Base-by-base conservation (phyloP, 73 alveolate species). In the Paramecium sexaurelia region DNA sequence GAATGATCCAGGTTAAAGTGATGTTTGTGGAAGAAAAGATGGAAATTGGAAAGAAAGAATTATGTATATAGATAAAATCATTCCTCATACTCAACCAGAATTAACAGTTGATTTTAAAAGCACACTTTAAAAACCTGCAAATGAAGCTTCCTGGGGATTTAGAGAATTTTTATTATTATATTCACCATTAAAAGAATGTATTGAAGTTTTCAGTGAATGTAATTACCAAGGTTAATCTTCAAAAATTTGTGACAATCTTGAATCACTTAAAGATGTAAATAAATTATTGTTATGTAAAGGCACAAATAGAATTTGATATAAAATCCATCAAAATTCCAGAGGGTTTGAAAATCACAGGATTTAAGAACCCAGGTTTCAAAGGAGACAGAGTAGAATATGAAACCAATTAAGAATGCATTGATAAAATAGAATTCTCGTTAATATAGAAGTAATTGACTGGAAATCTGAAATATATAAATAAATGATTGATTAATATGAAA, bases 341-440 rank as follows among this genome's bases (percentile, higher is more conserved):
- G 22, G 90, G 90, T 7, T n/a, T 78, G 73, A 78, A 78, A 45
- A 41, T 78, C 6, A 78, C 90, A 41, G 90, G 90, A 22, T 78
- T 29, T 26, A 43, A 37, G 29, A 78, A 43, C 8, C 40, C 68
- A 19, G 29, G 39, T 17, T 78, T 78, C 20, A 78, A 78, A 33
- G 90, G 90, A 19, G 90, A 78, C 41, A 78, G 73, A 78, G 40
- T 78, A 78, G 90, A 41, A 78, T 78, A 22, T 78, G 90, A 78
- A 45, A 78, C 90, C 22, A 78, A 78, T 78, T n/a, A 73, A 39
- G 73, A 45, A 78, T 78, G 90, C 33, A 36, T 71, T 27, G 86
- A 71, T 17, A 71, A 33, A 11, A 71, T 71, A 6, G 86, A 71
- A 35, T 71, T 71, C 66, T 71, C 86, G 1, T 71, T 71, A 17